These are phyloP conservation scores for Posidonia australis DNA, from an alignment of 106 monocot genomes.

Conservation along the genomic window DNA sequence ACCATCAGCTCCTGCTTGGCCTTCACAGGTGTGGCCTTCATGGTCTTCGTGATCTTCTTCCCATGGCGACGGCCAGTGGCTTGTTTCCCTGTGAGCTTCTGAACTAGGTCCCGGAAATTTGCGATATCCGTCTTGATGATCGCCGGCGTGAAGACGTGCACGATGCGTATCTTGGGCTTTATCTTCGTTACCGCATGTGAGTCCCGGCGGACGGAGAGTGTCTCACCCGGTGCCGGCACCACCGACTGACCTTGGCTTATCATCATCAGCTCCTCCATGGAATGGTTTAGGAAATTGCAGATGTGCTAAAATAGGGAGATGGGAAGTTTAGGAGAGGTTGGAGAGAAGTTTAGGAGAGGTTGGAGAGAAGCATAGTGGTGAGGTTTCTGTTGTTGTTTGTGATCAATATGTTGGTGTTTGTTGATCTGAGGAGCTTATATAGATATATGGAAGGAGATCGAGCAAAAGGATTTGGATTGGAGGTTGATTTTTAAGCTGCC, in stretches of 20 bases:
- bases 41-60: no score
- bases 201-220: constrained; percentile 6
- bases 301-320: no score
- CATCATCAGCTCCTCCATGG: background rate
- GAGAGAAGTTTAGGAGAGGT: background rate
- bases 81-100: constrained; percentile 54
- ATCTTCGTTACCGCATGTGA: constrained; percentile 3
- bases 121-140: constrained; percentile 62
- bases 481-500: no score
- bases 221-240: no score
- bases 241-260: background rate
- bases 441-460: no score
- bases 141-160: constrained; percentile 69
- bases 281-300: background rate
- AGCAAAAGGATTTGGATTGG: no score
- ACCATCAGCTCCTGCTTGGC: background rate
- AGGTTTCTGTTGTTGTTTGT: no score
- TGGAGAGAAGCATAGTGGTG: no score
- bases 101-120: constrained; percentile 68
- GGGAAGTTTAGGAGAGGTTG: background rate
- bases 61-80: no score
- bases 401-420: no score
- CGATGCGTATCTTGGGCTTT: constrained; percentile 46
- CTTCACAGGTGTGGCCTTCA: no score
- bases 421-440: background rate